Base-by-base conservation (phyloP, 441 rosid genomes). In the Jatropha podagrica region DNA sequence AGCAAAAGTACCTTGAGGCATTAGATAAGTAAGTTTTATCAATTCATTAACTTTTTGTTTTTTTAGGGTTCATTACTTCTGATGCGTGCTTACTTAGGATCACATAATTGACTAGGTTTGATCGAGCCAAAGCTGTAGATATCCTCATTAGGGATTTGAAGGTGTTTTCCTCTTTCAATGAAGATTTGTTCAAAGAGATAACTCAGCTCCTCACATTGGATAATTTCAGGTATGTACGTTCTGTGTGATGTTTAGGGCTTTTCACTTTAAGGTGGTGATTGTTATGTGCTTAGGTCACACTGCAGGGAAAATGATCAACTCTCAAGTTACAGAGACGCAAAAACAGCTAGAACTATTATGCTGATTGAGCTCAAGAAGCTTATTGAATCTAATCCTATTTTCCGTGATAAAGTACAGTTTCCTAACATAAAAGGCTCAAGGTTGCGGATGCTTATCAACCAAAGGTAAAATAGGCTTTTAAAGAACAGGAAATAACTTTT, bases 1-100 rank as follows among this genome's bases (percentile, higher is more conserved):
- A 89, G 77, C 92, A 87, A 68, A 89, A 82, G 75, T 89, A 83
- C 68, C 83, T 89, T 0, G 92, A 89, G 78, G 89, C 90, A 2
- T 76, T 89, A 74, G 87, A 89, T 74, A 78, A 73, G 92, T 89
- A 73, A 68, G 79, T 32, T 54, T 26, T 10, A 20, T 51, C 42
- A 60, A 46, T 65, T 42, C 7, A 14, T 65, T 23, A 48, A 40
- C 4, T 32, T 58, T 14, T 5, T 44, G 23, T 15, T 15, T 73
- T 73, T 17, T 73, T n/a, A 32, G 32, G 5, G 15, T 51, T 32
- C 7, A 10, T 8, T 51, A 15, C 52, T 46, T 13, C 44, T 17
- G 23, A 54, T 56, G 32, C 32, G 63, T 61, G 26, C 32, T 9
- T 69, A 67, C 68, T 75, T 74, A 38, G 56, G 17, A 48, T 78